phyloP scores from a whole-genome alignment of 495 filamentous ascomycete species.

The Aspergillus bertholletiae region DNA sequence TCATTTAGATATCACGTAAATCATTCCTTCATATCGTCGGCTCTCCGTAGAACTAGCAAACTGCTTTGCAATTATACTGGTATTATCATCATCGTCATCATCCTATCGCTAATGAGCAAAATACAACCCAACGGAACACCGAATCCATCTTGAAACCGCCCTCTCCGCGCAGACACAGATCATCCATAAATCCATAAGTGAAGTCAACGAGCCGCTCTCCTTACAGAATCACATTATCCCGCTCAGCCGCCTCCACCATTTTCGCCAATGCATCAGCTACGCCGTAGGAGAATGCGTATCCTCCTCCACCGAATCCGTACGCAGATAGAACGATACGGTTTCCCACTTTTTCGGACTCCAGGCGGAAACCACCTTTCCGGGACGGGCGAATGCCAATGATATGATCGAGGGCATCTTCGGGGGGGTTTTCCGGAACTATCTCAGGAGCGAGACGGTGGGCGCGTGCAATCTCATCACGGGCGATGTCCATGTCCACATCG shows the following conservation, averaged over 20 bases:
- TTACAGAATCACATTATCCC: constrained; percentile 29
- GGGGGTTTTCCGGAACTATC: constrained; percentile 33
- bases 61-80: neutral
- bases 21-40: too few relatives aligned
- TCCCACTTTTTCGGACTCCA: constrained; percentile 31
- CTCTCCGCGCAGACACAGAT: neutral
- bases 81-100: too few relatives aligned
- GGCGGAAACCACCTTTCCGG: constrained; percentile 34
- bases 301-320: constrained; percentile 43
- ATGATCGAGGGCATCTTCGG: constrained; percentile 27
- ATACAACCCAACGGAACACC: neutral
- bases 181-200: too few relatives aligned
- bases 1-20: too few relatives aligned
- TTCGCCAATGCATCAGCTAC: constrained; percentile 35
- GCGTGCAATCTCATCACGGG: constrained; percentile 38
- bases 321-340: constrained; percentile 32
- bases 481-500: constrained; percentile 36
- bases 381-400: constrained; percentile 43
- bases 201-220: neutral
- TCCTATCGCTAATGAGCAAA: neutral
- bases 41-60: too few relatives aligned
- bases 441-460: constrained; percentile 39
- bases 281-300: constrained; percentile 44
- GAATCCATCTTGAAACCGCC: neutral
- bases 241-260: constrained; percentile 38